Base-by-base conservation (phyloP, 202 grass and related monocot genomes). In the Eragrostis tef region DNA sequence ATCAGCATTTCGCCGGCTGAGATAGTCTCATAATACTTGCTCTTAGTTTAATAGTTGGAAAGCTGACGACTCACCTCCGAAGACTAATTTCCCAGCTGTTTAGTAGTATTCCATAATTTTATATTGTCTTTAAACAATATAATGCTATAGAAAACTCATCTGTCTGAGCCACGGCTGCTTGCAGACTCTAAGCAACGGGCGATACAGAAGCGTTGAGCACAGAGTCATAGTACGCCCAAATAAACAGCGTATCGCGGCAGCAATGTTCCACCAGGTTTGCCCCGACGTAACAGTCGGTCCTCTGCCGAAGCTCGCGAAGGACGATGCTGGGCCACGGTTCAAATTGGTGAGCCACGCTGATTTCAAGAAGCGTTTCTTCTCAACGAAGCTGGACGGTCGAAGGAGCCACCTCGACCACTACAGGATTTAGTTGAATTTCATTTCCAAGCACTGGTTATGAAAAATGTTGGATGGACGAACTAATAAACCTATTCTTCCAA, bases 151-250 rank as follows among this genome's bases (percentile, higher is more conserved):
- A 39, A 39, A 6, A 39, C 2, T 2, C 34, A 39, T 39, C 34
- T 39, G 34, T 39, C 77, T 39, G 34, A 39, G 3, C 5, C 34
- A 39, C 34, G 4, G 34, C 34, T 39, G 6, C 12, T 26, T 7
- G 8, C 60, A 86, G 87, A 80, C 86, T 4, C 65, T 89, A 16
- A 82, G 69, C 25, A 89, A 89, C 25, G 87, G 87, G 4, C 82
- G 26, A 44, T 92, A 92, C 84, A 78, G 51, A 67, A 92, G 93
- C 79, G 70, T 91, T 2, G 86, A 94, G 67, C 92, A 91, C 69
- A 70, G 86, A 31, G 86, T 77, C 1, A 72, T 84, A 3, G 74
- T 90, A 10, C 73, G 79, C 46, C 75, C 74, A 1, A 66, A 80
- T 19, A 78, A 61, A 81, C 79, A 84, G 29, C 81, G 89, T 27